These are phyloP conservation scores for Solanum corneliomulleri DNA, from an alignment of 257 asterid genomes.

Conservation along the genomic window DNA sequence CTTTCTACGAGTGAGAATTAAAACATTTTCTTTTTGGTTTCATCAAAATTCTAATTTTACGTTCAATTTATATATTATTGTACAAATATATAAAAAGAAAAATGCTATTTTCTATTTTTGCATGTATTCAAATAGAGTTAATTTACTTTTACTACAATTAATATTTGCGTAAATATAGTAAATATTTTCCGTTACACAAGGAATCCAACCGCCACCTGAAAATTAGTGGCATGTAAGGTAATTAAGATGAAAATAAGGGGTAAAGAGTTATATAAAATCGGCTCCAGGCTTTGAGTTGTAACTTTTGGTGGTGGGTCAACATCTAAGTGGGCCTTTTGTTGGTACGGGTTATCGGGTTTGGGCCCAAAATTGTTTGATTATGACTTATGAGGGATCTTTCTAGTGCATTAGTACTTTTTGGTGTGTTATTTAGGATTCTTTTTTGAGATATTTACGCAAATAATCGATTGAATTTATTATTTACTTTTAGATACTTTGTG, in stretches of 20 bases:
- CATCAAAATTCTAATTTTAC: neutral
- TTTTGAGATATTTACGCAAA: neutral
- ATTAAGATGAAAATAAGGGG: neutral
- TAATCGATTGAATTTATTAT: neutral
- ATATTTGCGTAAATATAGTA: neutral
- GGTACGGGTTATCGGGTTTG: slow-evolving; percentile 3
- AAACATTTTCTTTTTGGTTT: neutral
- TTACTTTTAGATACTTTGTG: neutral
- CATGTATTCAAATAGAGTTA: neutral
- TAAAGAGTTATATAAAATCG: neutral
- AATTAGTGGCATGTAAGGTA: slow-evolving; percentile 9
- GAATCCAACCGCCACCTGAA: slow-evolving; percentile 8
- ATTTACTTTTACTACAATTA: neutral
- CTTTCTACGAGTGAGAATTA: neutral
- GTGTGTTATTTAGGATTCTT: neutral
- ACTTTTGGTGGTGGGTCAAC: slow-evolving; percentile 23
- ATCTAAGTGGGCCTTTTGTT: slow-evolving; percentile 18
- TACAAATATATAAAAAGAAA: neutral
- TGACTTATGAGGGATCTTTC: neutral
- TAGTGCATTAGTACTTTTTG: neutral
- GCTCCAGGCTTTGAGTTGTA: slow-evolving; percentile 9
- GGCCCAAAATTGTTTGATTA: neutral
- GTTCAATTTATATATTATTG: neutral
- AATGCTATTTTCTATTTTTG: neutral
- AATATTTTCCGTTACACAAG: neutral